These are phyloP conservation scores for Talaromyces albobiverticillius DNA, from an alignment of 2,329 filamentous ascomycete species.

Conservation along the genomic window DNA sequence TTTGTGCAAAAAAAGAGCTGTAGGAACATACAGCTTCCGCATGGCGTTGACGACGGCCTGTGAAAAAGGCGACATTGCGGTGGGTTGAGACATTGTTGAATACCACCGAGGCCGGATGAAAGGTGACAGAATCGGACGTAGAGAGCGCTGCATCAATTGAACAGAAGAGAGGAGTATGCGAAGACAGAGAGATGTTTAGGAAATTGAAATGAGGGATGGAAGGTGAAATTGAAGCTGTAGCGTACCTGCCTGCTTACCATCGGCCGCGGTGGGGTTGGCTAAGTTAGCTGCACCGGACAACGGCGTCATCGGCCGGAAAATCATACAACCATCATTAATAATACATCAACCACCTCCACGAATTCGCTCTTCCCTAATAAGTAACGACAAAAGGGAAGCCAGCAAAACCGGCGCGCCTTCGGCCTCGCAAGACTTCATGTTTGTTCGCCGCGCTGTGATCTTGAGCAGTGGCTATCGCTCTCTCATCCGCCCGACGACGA, in stretches of 20 bases:
- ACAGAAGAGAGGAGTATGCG: neutral
- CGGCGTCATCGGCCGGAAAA: conserved; percentile 14
- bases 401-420: neutral
- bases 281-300: neutral
- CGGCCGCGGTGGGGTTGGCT: conserved; percentile 3
- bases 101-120: conserved; percentile 1
- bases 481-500: conserved; percentile 28
- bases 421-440: conserved; percentile 34
- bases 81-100: conserved; percentile 29
- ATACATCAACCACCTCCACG: neutral
- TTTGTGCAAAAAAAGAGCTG: neutral
- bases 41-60: conserved; percentile 72
- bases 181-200: neutral
- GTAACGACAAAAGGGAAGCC: no score
- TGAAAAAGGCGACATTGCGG: conserved; percentile 55
- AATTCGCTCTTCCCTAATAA: neutral
- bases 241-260: no score
- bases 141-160: conserved; percentile 8
- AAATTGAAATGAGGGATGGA: conserved; percentile 23
- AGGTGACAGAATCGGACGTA: conserved; percentile 14
- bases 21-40: conserved; percentile 65
- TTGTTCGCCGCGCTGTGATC: conserved; percentile 33
- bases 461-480: conserved; percentile 40
- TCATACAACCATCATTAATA: neutral
- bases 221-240: no score